Evolutionary conservation across 2,329 filamentous ascomycete genomes (phyloP), one percentile per base, ranked within the genome.

Genomic region (Verticillium albo-atrum): DNA sequence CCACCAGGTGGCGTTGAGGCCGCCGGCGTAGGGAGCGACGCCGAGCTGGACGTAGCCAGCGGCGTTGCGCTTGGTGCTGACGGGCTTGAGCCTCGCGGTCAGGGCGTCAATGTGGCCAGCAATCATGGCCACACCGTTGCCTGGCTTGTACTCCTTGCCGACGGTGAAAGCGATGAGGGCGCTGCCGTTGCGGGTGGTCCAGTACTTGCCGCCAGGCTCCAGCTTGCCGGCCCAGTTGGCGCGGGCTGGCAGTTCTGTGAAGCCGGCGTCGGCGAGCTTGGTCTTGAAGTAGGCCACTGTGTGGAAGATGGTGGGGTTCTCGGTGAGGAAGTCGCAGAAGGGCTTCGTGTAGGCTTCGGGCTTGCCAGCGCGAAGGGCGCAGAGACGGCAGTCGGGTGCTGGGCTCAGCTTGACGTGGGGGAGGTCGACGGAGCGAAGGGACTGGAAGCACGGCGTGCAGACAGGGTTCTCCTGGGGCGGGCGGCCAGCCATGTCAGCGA

Each of bases 251-350:
- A 93, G 82, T 84, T 87, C 88, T 61, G 81, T 83, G 75, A 90
- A 99, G 52, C 92, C 94, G 37, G 85, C 80, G 42, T 85, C 81
- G 63, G 83, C 79, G 54, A 97, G 82, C 68, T 92, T 88, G 60
- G 82, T 79, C 68, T 89, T 87, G 71, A 97, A 91, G 67, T 91
- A 85, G 60, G 87, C 84, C 28, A 97, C 92, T 1, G 91, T 87
- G 70, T 99, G 95, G 74, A 96, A 99, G 54, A 97, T 85, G 9
- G 95, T 98, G 0, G 95, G 95, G 71, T 97, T 97, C 63, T 90
- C 83, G 52, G 87, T 90, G 78, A 98, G 84, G 71, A 97, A 98
- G 57, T 91, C 83, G 71, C 89, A 89, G 72, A 96, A 97, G 1
- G 92, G 91, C 75, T 92, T 82, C 9, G 91, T 90, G 72, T 92